A percentile compares a stretch with the other conserved stretches of the same genome.
These are phyloP conservation scores for Colletotrichum sp. DNA, from an alignment of 2,329 filamentous ascomycete species.

Conservation along the genomic window DNA sequence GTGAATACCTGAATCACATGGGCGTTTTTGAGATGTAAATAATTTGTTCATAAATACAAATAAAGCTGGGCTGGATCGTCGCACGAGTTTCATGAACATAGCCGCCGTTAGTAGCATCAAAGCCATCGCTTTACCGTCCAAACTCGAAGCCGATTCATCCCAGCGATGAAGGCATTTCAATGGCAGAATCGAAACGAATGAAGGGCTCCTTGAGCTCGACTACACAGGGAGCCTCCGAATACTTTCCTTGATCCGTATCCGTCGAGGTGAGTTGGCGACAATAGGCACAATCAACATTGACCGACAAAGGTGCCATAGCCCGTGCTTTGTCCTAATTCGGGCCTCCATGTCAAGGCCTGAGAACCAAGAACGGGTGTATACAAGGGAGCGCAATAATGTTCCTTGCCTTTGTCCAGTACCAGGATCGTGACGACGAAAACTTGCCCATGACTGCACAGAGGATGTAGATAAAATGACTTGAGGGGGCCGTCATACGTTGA, in stretches of 20 bases:
- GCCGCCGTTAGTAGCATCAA: neutral
- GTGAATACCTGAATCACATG: neutral
- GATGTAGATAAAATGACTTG: neutral
- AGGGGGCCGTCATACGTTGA: neutral
- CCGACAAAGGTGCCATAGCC: neutral
- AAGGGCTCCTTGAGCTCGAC: neutral
- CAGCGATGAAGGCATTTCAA: neutral
- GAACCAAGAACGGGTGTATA: neutral
- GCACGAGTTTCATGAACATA: neutral
- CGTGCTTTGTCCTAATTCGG: neutral
- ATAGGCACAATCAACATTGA: neutral
- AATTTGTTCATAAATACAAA: neutral
- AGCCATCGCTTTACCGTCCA: neutral
- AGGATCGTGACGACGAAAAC: neutral
- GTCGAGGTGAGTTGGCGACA: neutral
- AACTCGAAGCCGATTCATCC: neutral
- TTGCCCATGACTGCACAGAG: neutral
- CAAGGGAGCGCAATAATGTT: neutral
- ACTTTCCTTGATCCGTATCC: neutral
- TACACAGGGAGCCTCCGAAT: neutral
- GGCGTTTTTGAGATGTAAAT: neutral
- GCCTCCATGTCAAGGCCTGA: neutral
- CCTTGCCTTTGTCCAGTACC: neutral
- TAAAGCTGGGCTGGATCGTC: neutral
- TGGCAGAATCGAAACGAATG: neutral